Evolutionary conservation across 2,329 filamentous ascomycete species (phyloP).

Genomic region (Fusarium nisikadoi): DNA sequence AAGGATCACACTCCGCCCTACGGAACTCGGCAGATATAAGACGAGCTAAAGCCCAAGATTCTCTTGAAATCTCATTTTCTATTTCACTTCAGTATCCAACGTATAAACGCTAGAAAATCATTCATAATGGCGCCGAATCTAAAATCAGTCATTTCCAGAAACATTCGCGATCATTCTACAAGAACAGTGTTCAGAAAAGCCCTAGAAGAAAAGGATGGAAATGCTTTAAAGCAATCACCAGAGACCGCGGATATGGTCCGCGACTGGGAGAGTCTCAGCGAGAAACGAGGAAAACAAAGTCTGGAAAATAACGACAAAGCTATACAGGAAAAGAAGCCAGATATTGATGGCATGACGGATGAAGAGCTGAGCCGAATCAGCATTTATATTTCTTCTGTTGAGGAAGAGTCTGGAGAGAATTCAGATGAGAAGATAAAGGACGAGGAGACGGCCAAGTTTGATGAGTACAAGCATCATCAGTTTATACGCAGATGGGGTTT

Average conservation of each 20-base stretch:
- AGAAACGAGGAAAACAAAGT: neutral
- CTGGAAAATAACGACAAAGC: neutral
- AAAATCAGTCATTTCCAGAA: neutral
- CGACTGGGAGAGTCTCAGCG: neutral
- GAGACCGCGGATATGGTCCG: slow-evolving; percentile 6
- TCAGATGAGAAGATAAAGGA: neutral
- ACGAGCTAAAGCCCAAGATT: neutral
- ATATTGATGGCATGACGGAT: slow-evolving; percentile 5
- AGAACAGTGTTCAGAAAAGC: neutral
- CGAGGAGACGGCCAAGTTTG: neutral
- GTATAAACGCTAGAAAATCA: too few species aligned
- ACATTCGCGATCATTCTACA: slow-evolving; percentile 9
- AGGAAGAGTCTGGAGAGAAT: neutral
- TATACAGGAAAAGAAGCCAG: neutral
- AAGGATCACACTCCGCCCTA: neutral
- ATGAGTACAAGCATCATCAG: slow-evolving; percentile 22
- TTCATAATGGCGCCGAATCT: slow-evolving; percentile 2
- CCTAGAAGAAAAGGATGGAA: neutral
- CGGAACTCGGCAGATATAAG: neutral
- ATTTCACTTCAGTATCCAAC: fast-evolving
- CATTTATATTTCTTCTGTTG: neutral
- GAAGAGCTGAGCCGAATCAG: slow-evolving; percentile 4
- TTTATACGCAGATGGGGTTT: slow-evolving; percentile 13
- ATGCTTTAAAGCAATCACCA: neutral
- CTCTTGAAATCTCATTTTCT: neutral